Evolutionary conservation across 768 basidiomycete genomes (phyloP).

Genomic region (Russula compacta): DNA sequence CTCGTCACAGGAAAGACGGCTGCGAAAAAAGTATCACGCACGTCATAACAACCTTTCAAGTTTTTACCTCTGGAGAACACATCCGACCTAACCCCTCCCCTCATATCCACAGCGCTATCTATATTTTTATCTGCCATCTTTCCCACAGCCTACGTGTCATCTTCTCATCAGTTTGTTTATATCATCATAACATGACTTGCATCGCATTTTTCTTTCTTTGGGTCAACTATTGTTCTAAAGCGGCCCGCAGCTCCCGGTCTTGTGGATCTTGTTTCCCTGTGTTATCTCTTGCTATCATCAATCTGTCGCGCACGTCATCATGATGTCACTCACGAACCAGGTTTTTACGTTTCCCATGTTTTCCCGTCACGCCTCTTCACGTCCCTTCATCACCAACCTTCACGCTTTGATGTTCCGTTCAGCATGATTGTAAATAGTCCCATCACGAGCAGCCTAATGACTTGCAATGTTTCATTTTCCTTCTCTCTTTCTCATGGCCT

Average conservation of each 20-base stretch:
- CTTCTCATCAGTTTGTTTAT: conserved; percentile 10
- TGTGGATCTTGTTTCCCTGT: not conserved
- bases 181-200: conserved; percentile 3
- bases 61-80: not conserved
- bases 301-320: not conserved
- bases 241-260: not conserved
- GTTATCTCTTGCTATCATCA: conserved; percentile 4
- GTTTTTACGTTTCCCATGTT: not conserved
- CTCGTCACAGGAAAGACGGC: conserved; percentile 58
- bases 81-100: not conserved
- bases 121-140: not conserved
- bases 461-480: not conserved
- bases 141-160: not conserved
- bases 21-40: conserved; percentile 39
- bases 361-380: not conserved
- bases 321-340: conserved; percentile 11
- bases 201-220: not conserved
- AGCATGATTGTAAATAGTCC: not conserved
- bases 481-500: not conserved
- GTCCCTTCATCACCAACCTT: not conserved
- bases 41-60: not conserved
- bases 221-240: not conserved
- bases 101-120: not conserved
- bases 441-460: not conserved
- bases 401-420: not conserved